phyloP scores from a whole-genome alignment of 2,329 filamentous ascomycete genomes.

The Aureobasidium vineae region DNA sequence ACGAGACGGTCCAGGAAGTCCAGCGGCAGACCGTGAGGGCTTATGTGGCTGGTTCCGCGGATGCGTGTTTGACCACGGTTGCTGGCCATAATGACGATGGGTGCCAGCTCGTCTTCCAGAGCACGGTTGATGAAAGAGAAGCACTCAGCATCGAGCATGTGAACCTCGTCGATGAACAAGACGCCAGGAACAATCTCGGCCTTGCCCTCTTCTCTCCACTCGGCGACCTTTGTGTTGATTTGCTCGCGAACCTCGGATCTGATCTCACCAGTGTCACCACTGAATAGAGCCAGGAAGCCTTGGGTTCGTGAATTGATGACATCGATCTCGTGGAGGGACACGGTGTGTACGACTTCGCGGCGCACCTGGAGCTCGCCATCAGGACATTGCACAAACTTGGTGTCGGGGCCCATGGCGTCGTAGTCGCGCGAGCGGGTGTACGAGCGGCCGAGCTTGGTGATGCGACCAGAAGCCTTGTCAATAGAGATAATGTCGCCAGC shows the following conservation, averaged over 20 bases:
- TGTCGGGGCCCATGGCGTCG: slow-evolving; percentile 98
- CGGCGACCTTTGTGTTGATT: slow-evolving; percentile 97
- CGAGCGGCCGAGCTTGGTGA: slow-evolving; percentile 92
- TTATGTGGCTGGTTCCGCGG: slow-evolving; percentile 82
- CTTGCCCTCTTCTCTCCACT: slow-evolving; percentile 99
- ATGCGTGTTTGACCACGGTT: slow-evolving; percentile 92
- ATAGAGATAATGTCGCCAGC: slow-evolving; percentile 98
- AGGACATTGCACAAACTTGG: slow-evolving; percentile 96
- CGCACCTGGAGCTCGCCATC: slow-evolving; percentile 97
- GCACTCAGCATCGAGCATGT: slow-evolving; percentile 99
- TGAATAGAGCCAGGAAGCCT: slow-evolving; percentile 95
- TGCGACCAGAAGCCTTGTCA: slow-evolving; percentile 97
- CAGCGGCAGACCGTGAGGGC: slow-evolving; percentile 88
- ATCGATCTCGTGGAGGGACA: slow-evolving; percentile 96
- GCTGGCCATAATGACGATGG: slow-evolving; percentile 98
- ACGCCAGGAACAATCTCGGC: slow-evolving; percentile 97
- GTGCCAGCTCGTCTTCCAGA: slow-evolving; percentile 88
- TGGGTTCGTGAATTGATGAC: slow-evolving; percentile 99
- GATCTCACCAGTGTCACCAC: slow-evolving; percentile 96
- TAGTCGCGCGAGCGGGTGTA: slow-evolving; percentile 96
- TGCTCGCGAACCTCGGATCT: slow-evolving; percentile 95
- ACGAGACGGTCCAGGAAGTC: slow-evolving; percentile 96
- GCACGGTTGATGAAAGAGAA: slow-evolving; percentile 99
- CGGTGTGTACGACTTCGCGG: slow-evolving; percentile 95
- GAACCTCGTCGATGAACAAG: slow-evolving; percentile 97